Base-by-base conservation (phyloP, 495 filamentous ascomycete species). In the Talaromyces wortmannii region DNA sequence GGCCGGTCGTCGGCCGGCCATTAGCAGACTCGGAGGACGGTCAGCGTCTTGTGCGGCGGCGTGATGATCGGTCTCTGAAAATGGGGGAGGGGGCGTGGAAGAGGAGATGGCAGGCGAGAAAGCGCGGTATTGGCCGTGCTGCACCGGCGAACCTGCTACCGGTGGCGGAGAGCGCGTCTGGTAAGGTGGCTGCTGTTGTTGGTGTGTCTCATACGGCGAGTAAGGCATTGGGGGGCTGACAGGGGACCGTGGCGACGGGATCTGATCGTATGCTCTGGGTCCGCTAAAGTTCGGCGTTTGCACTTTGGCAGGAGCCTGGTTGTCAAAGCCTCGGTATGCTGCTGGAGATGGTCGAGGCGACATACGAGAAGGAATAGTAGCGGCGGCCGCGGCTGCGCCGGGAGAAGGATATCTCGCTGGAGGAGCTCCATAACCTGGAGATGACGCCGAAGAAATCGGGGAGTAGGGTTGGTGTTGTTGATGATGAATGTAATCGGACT, bases 11-110 rank as follows among this genome's bases (percentile, higher is more conserved):
- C 68, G 67, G 16, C 75, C 75, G 56, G 69, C 73, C 59, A 73
- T 68, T 52, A 78, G 57, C 11, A 78, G 57, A 70, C 67, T 78
- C 30, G 74, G 72, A 40, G 74, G 72, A 55, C 71, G 63, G 56
- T 65, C 61, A 53, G 58, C 57, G 44, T 68, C 61, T 54, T 59
- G 46, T 11, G 46, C 53, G 51, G 18, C 57, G 55, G 29, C 58
- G 58, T 48, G 54, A 56, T 52, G 54, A 53, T 68, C 63, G 12
- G 65, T 55, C 6, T 67, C 51, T 7, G 63, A 57, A 55, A 72
- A 72, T 29, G 69, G 63, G 18, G 70, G 67, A 10, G 71, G 69
- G 0, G 72, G 72, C 4, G 71, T 66, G n/a, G 54, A 31, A 16
- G 63, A 53, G 8, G 70, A 56, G 32, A 63, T 53, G 33, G 54